Evolutionary conservation across 495 filamentous ascomycete species (phyloP).

Genomic region (Amphirosellinia nigrospora): DNA sequence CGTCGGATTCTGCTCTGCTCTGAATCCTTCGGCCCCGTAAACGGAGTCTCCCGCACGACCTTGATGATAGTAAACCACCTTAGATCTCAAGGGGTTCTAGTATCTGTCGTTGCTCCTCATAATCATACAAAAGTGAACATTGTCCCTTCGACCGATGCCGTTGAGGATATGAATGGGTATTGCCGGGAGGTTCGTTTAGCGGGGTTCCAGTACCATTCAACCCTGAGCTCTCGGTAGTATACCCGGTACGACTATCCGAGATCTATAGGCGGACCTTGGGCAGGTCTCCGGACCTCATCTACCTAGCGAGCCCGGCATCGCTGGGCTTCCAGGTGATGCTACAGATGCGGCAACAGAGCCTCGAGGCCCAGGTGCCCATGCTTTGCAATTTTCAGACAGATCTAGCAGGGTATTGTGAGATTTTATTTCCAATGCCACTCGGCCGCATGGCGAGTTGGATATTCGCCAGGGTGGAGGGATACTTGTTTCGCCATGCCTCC

Average conservation of each 20-base stretch:
- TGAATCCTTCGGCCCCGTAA: constrained; percentile 69
- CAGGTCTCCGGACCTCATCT: constrained; percentile 60
- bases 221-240: constrained; percentile 66
- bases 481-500: constrained; percentile 61
- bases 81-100: constrained; percentile 58
- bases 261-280: constrained; percentile 59
- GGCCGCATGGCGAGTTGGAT: constrained; percentile 60
- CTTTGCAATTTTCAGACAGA: constrained; percentile 72
- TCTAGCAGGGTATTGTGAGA: constrained; percentile 65
- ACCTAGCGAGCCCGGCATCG: constrained; percentile 68
- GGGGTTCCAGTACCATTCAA: constrained; percentile 68
- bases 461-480: constrained; percentile 62
- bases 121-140: constrained; percentile 47
- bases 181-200: constrained; percentile 51
- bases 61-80: constrained; percentile 67
- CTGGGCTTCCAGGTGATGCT: constrained; percentile 67
- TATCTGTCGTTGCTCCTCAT: constrained; percentile 64
- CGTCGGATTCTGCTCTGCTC: constrained; percentile 66
- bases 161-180: neutral
- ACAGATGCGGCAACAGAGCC: constrained; percentile 61
- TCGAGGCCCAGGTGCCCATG: constrained; percentile 54
- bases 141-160: constrained; percentile 38
- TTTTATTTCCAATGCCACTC: constrained; percentile 64
- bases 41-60: constrained; percentile 69
- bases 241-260: constrained; percentile 63